Evolutionary conservation across 2,329 filamentous ascomycete genomes (phyloP).

Genomic region (Aaosphaeria pasadenensis): DNA sequence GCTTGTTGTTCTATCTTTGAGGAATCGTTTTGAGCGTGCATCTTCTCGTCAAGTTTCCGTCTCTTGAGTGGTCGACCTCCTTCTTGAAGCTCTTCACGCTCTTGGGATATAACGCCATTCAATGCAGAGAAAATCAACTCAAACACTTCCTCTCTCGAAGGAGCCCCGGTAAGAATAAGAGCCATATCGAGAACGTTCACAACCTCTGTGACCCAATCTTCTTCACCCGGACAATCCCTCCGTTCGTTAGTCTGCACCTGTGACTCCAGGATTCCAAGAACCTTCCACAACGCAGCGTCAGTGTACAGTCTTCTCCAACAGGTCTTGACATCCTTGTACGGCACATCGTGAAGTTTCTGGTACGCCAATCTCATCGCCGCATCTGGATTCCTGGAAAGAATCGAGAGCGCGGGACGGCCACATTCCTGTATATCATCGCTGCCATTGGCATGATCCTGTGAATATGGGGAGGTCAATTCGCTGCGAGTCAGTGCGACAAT

Average conservation of each 20-base stretch:
- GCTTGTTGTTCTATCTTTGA: not conserved
- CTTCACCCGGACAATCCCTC: constrained; percentile 9
- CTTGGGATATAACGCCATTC: constrained; percentile 10
- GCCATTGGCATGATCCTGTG: constrained; percentile 23
- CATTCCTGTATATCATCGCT: constrained; percentile 37
- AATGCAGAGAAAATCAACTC: constrained; percentile 53
- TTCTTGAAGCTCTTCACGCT: not conserved
- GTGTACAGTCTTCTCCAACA: constrained; percentile 72
- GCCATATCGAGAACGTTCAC: constrained; percentile 71
- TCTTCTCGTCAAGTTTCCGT: constrained; percentile 9
- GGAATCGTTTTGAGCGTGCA: not conserved
- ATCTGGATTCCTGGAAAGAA: constrained; percentile 39
- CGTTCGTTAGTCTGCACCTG: not conserved
- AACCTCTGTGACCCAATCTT: constrained; percentile 54
- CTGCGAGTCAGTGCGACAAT: not conserved
- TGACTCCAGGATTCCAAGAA: constrained; percentile 32
- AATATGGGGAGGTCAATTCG: constrained; percentile 10
- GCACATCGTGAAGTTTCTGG: constrained; percentile 66
- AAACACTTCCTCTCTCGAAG: constrained; percentile 29
- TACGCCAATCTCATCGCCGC: constrained; percentile 60
- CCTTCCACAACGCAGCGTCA: constrained; percentile 65
- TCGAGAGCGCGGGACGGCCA: constrained; percentile 37
- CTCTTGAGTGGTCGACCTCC: constrained; percentile 12
- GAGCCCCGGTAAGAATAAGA: constrained; percentile 64
- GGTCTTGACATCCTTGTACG: constrained; percentile 62